These are phyloP conservation scores for Gloeopeniophorella convolvens DNA, from an alignment of 768 basidiomycete species.

Conservation along the genomic window DNA sequence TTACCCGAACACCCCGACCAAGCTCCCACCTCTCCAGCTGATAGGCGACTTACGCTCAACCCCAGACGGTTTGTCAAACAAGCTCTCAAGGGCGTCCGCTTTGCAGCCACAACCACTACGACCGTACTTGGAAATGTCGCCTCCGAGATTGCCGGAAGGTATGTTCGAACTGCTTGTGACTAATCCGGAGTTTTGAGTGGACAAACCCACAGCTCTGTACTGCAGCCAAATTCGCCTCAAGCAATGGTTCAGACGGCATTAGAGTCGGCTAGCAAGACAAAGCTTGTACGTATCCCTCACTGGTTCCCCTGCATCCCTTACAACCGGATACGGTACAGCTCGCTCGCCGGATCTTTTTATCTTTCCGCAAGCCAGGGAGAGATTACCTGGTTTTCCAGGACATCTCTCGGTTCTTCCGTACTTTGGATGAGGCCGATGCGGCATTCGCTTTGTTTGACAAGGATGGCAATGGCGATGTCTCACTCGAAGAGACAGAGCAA, in stretches of 20 bases:
- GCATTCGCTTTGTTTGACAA: slow-evolving; percentile 67
- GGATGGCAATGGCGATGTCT: slow-evolving; percentile 66
- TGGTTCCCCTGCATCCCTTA: background rate
- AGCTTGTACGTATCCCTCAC: slow-evolving; percentile 38
- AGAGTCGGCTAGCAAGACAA: slow-evolving; percentile 73
- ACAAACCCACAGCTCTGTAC: slow-evolving; percentile 45
- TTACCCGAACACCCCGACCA: slow-evolving; percentile 63
- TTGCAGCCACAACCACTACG: slow-evolving; percentile 76
- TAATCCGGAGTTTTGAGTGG: background rate
- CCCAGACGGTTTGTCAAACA: slow-evolving; percentile 62
- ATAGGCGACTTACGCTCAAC: slow-evolving; percentile 38
- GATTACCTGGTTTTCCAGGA: slow-evolving; percentile 60
- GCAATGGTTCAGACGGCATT: slow-evolving; percentile 77
- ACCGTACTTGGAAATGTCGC: slow-evolving; percentile 63
- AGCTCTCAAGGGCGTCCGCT: slow-evolving; percentile 61
- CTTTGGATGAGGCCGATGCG: slow-evolving; percentile 56
- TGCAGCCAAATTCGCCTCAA: slow-evolving; percentile 84
- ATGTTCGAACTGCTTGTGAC: slow-evolving; percentile 2
- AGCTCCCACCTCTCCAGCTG: slow-evolving; percentile 34
- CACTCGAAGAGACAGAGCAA: slow-evolving; percentile 70
- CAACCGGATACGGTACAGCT: slow-evolving; percentile 38
- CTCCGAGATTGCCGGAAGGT: slow-evolving; percentile 51
- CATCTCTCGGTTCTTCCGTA: slow-evolving; percentile 64
- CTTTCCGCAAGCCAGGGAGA: slow-evolving; percentile 58
- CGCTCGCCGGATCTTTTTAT: slow-evolving; percentile 81